Evolutionary conservation across 1,284 basidiomycete genomes (phyloP).

Genomic region (Bjerkandera adusta): DNA sequence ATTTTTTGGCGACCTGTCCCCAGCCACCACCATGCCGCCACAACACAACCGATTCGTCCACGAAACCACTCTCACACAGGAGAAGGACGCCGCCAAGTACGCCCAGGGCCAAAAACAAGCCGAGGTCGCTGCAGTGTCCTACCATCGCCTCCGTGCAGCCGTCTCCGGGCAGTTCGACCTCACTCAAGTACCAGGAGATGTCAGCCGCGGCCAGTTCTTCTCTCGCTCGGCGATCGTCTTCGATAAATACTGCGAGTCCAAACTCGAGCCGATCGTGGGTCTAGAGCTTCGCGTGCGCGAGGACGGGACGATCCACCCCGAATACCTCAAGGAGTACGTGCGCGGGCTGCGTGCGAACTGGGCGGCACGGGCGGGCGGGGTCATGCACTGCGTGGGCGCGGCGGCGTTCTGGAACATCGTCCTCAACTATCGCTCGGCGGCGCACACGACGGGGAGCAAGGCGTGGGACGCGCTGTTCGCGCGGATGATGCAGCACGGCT

Average conservation of each 20-base stretch:
- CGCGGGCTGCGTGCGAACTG: slow-evolving; percentile 11
- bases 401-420: slow-evolving; percentile 22
- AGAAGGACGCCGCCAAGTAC: too few relatives aligned
- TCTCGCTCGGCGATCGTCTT: slow-evolving; percentile 11
- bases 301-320: slow-evolving; percentile 22
- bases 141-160: slow-evolving; percentile 17
- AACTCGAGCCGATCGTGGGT: slow-evolving; percentile 13
- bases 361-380: slow-evolving; percentile 21
- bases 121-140: slow-evolving; percentile 8
- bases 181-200: not conserved
- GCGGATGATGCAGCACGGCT: slow-evolving; percentile 13
- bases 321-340: slow-evolving; percentile 18
- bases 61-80: too few relatives aligned
- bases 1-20: too few relatives aligned
- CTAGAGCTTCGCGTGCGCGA: slow-evolving; percentile 20
- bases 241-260: slow-evolving; percentile 8
- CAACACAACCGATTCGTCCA: too few relatives aligned
- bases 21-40: too few relatives aligned
- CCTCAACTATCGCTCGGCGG: slow-evolving; percentile 20
- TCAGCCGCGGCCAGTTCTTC: slow-evolving; percentile 3
- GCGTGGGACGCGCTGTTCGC: slow-evolving; percentile 21
- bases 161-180: slow-evolving; percentile 4
- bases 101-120: slow-evolving; percentile 11
- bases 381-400: slow-evolving; percentile 13
- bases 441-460: slow-evolving; percentile 18